Evolutionary conservation across 1,284 basidiomycete genomes (phyloP).

Genomic region (Peniophora sp.): DNA sequence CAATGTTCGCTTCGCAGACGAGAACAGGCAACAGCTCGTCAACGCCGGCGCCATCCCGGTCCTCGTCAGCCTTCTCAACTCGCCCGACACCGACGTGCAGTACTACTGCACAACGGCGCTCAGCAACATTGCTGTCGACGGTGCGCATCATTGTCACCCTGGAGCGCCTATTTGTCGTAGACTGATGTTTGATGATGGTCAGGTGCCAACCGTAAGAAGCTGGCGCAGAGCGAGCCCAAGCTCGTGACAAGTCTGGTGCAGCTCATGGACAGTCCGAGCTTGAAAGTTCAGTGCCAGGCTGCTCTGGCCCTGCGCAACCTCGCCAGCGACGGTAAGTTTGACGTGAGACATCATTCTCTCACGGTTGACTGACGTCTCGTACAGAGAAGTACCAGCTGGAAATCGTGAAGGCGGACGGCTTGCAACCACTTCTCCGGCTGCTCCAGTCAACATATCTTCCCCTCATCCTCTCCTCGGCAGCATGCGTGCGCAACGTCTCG

Average conservation of each 20-base stretch:
- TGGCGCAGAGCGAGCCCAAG: constrained; percentile 92
- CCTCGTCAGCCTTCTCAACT: constrained; percentile 90
- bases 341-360: not conserved
- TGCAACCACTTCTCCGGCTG: constrained; percentile 88
- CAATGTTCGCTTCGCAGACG: constrained; percentile 48
- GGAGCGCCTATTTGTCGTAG: constrained; percentile 1
- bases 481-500: constrained; percentile 98
- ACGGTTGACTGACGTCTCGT: constrained; percentile 2
- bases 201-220: constrained; percentile 90
- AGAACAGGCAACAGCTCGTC: constrained; percentile 97
- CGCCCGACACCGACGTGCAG: constrained; percentile 98
- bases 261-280: constrained; percentile 94
- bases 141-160: constrained; percentile 30
- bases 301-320: constrained; percentile 95
- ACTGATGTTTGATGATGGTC: not conserved
- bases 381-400: constrained; percentile 98
- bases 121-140: constrained; percentile 97
- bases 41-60: constrained; percentile 98
- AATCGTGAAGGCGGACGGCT: constrained; percentile 94
- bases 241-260: constrained; percentile 91
- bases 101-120: constrained; percentile 99
- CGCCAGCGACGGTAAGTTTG: constrained; percentile 82
- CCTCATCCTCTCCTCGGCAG: constrained; percentile 97
- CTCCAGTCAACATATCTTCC: constrained; percentile 97
- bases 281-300: constrained; percentile 99